Evolutionary conservation across 1,284 basidiomycete genomes (phyloP), one percentile per base, ranked within the genome.

Genomic region (Apiotrichum mycotoxinovorans): DNA sequence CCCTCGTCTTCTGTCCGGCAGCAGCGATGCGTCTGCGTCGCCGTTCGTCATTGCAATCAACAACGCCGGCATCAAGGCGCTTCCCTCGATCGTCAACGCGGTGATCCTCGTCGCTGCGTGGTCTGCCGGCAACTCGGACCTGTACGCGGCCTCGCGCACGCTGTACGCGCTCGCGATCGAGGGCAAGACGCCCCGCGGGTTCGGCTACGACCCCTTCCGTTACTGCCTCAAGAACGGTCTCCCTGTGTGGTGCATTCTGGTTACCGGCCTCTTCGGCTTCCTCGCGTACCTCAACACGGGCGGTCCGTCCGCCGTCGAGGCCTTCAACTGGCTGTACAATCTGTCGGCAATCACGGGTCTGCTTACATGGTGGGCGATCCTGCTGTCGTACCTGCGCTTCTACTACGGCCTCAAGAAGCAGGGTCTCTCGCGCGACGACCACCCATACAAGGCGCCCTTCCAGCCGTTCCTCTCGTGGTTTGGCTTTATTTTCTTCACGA

Each of bases 101-200:
- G 78, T 80, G 43, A 75, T 89, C 38, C 79, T 89, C 56, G 84
- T 86, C 34, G 83, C 86, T 49, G 91, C 91, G 2, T 90, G 91
- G 81, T 91, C 87, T 9, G 88, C 91, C 5, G 87, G 85, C 45
- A 91, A 89, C 77, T 87, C 85, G 33, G 86, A 83, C 79, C 71
- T 93, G 41, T 95, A 88, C 80, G 85, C 86, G 57, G 80, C 87
- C 1, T 90, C 88, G 12, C 86, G 92, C 67, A 86, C 89, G 27
- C 79, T 93, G 25, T 92, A 91, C 71, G 90, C 89, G 40, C 80
- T 94, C 30, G 83, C 89, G 0, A 78, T 89, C 46, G 85, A 87
- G 54, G 85, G 87, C 2, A 87, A 91, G 72, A 86, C 87, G 3
- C 80, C 80, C 8, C 60, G 58, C n/a, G 57, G 80, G 52, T 76